Base-by-base conservation (phyloP, 345 rosid species). In the Eucalyptus regnans region DNA sequence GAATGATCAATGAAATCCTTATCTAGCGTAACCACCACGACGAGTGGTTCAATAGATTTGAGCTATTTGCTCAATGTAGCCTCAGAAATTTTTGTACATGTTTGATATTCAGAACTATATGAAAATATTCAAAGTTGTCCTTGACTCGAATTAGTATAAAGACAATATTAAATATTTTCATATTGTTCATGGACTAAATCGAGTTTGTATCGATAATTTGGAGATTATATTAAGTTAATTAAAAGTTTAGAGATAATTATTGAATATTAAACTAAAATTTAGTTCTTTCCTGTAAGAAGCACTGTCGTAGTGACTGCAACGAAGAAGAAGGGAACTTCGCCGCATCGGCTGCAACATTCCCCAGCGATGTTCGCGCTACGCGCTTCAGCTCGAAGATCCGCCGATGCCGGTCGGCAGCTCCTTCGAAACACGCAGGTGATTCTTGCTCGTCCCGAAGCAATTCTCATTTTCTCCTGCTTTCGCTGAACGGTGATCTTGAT, bases 341-440 rank as follows among this genome's bases (percentile, higher is more conserved):
- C 18, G 48, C 18, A 15, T 16, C 48, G 4, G 68, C 33, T 6
- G 48, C 84, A 29, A 7, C 64, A 1, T 22, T 54, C 14, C 64
- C 46, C 90, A 17, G 71, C 60, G 29, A 86, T 58, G 91, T 29
- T 90, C 87, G 89, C 86, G 86, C 20, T 66, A 15, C 89, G 71
- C 90, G 37, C 83, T 79, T 68, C 87, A n/a, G 29, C 81, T 17
- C 80, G 86, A 31, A 88, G 88, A 37, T 89, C 91, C 79, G 90
- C 91, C 44, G 93, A 91, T 62, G 64, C 86, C 37, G 87, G 94
- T 86, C 95, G 91, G 27, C 92, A 88, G 48, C 92, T 93, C 68
- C 91, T 93, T 87, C 93, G 86, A 1, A 89, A 87, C 80, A 7
- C 48, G 4, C 89, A 20, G 62, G 89, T 88, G 51, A 41, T 76